Percentiles rank a stretch among this genome's conserved stretches.
Evolutionary conservation across 305 asterid genomes (phyloP).

Genomic region (Withania somnifera): DNA sequence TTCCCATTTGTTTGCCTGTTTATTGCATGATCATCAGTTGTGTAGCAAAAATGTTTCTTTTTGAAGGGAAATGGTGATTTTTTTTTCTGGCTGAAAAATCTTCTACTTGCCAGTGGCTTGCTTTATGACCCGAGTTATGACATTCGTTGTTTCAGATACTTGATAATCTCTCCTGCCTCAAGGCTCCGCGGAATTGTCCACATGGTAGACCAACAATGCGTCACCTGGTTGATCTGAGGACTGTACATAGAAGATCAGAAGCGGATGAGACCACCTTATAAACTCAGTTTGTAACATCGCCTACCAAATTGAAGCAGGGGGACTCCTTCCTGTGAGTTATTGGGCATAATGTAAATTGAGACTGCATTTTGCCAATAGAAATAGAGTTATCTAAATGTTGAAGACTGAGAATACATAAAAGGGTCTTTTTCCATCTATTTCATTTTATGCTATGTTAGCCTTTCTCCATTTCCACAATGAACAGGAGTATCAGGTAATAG

Average conservation of each 20-base stretch:
- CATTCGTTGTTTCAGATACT: constrained; percentile 48
- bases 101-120: neutral
- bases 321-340: neutral
- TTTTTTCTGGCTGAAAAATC: neutral
- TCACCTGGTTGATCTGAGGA: constrained; percentile 77
- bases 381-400: neutral
- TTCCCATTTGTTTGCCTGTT: neutral
- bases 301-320: neutral
- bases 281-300: neutral
- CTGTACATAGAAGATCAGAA: constrained; percentile 24
- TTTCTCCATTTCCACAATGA: neutral
- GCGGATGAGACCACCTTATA: constrained; percentile 23
- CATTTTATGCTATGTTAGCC: neutral
- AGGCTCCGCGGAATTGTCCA: constrained; percentile 98
- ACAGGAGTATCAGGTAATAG: neutral
- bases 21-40: neutral
- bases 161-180: constrained; percentile 57
- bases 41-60: neutral
- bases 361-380: neutral
- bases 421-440: neutral
- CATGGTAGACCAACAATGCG: constrained; percentile 99
- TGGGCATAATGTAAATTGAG: neutral
- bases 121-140: neutral
- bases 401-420: neutral
- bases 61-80: neutral